Conservation (phyloP, 305 asterid species). For the Fraxinus paxiana region DNA sequence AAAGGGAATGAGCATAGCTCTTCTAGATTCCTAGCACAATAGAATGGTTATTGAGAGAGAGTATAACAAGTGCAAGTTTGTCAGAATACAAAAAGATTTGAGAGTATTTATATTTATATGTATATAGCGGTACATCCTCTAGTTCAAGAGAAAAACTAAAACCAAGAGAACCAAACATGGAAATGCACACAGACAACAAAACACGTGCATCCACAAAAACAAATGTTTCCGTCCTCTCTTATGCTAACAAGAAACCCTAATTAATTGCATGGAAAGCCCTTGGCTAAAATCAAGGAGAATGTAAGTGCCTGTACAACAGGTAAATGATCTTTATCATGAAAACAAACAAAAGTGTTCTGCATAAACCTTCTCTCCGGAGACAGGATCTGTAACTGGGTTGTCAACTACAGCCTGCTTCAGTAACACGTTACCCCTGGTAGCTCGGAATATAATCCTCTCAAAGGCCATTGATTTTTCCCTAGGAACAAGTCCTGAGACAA, state of each 20-base stretch:
- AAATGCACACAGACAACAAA: neutral
- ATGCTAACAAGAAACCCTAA: neutral
- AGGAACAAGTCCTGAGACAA: conserved; percentile 84
- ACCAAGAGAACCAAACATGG: neutral
- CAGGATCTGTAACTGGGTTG: conserved; percentile 79
- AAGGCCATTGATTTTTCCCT: conserved; percentile 87
- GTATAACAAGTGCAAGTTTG: conserved; percentile 4
- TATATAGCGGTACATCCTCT: neutral
- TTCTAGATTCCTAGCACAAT: neutral
- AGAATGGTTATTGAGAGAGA: neutral
- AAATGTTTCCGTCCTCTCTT: neutral
- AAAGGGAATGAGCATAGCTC: neutral
- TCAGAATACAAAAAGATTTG: neutral
- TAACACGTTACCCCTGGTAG: conserved; percentile 95
- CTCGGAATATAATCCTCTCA: conserved; percentile 96
- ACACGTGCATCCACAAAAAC: neutral
- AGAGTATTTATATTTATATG: neutral
- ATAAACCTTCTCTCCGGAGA: conserved; percentile 88
- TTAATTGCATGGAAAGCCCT: neutral
- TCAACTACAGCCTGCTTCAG: conserved; percentile 77
- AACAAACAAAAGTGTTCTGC: conserved; percentile 12
- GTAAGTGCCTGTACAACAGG: neutral
- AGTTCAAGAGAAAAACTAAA: conserved; percentile 2
- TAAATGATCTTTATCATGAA: neutral
- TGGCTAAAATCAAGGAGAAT: neutral